Base-by-base conservation (phyloP, 305 asterid genomes). In the Vinca major region DNA sequence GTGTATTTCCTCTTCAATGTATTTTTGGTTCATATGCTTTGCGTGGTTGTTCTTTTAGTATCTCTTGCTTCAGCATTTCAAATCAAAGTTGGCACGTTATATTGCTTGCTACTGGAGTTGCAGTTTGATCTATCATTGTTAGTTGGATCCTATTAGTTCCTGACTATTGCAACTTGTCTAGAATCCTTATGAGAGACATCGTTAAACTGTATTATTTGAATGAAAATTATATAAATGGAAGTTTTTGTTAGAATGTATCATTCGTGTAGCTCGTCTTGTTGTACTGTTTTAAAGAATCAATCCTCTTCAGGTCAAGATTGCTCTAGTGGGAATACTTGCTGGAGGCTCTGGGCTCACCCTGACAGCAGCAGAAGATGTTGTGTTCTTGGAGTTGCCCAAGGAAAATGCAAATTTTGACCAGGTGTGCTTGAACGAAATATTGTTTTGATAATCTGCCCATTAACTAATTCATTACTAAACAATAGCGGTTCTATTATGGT, bases 311-410 rank as follows among this genome's bases (percentile, higher is more conserved):
- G 94, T 90, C 69, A 92, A 85, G 86, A 85, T 90, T 73, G 98
- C 97, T 6, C 72, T 92, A 71, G 81, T 90, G 66, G 98, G 98
- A 79, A 90, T 92, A 73, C 89, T 91, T 75, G 93, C 98, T 73
- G 98, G 98, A 75, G 89, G 98, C 74, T 80, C 88, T 66, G 98
- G 98, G 69, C 96, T 92, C 61, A 90, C 87, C 78, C 79, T 92
- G 79, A 84, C 97, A 19, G 80, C 97, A 51, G 98, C 98, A 4
- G 88, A 81, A 76, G 86, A 80, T 77, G 97, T 92, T 72, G 98
- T 88, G 67, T 90, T 92, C 85, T 71, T 92, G 86, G 97, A 92
- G 81, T 76, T 92, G 78, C 98, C 98, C 43, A 80, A 74, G 51
- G 84, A 72, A 66, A 93, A 90, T 65, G 87, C 84, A 64, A 88